phyloP scores from a whole-genome alignment of 2,329 filamentous ascomycete genomes.

The Niveomyces coronatus region DNA sequence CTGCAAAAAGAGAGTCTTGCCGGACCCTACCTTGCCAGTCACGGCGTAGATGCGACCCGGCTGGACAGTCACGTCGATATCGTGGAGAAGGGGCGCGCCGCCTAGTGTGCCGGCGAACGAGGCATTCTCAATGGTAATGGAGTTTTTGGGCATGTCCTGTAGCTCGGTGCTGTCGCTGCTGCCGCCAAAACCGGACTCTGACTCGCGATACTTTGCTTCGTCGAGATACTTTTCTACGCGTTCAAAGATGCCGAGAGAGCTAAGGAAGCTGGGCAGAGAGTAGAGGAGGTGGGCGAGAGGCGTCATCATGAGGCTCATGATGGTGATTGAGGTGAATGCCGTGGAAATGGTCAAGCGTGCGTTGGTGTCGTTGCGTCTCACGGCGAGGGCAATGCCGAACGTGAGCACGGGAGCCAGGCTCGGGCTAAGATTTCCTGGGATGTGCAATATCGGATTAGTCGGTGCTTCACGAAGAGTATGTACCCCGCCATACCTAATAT shows the following conservation, averaged over 20 bases:
- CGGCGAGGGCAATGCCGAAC: constrained; percentile 15
- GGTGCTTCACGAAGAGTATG: not conserved
- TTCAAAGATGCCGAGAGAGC: constrained; percentile 16
- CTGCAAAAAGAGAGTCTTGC: constrained; percentile 12
- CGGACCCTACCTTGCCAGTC: constrained; percentile 14
- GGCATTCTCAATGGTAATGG: not conserved
- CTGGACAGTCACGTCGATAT: constrained; percentile 6
- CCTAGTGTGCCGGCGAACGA: constrained; percentile 2
- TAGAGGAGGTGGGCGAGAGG: constrained; percentile 15
- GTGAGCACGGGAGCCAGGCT: constrained; percentile 13
- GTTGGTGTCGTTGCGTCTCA: not conserved
- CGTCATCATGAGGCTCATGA: constrained; percentile 15
- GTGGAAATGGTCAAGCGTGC: constrained; percentile 6
- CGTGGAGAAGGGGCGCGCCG: constrained; percentile 5
- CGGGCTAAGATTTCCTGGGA: constrained; percentile 10
- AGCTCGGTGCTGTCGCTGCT: not conserved
- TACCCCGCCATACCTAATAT: constrained; percentile 5
- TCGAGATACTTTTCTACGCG: constrained; percentile 14
- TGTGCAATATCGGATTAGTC: not conserved
- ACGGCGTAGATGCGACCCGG: constrained; percentile 10
- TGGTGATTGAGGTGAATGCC: constrained; percentile 16
- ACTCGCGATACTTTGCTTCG: not conserved
- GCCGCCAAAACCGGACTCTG: not conserved
- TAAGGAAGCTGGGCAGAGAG: constrained; percentile 14
- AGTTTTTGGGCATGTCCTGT: not conserved